phyloP scores from a whole-genome alignment of 2,329 filamentous ascomycete species.

The Xylaria sp. region DNA sequence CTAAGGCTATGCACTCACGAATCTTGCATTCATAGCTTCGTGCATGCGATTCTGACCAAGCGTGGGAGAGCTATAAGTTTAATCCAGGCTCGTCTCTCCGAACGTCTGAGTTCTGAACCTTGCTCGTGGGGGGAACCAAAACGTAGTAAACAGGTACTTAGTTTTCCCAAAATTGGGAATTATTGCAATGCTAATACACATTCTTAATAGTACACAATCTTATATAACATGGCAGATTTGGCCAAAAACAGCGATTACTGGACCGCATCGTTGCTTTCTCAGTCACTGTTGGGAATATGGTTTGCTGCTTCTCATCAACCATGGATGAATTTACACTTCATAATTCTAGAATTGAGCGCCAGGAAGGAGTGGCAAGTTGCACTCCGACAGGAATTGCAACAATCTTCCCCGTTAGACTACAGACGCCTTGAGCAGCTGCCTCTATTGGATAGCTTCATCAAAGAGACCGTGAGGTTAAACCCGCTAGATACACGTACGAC shows the following conservation, averaged over 20 bases:
- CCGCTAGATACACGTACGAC: conserved; percentile 1
- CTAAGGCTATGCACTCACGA: too few relatives aligned
- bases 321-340: conserved; percentile 13
- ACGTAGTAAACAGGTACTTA: too few relatives aligned
- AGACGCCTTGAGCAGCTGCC: background rate
- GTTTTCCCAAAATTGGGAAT: too few relatives aligned
- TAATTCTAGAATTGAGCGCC: conserved; percentile 3
- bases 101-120: too few relatives aligned
- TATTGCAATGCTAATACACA: too few relatives aligned
- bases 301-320: conserved; percentile 6
- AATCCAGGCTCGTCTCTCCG: too few relatives aligned
- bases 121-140: too few relatives aligned
- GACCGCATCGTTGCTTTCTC: background rate
- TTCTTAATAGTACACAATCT: background rate
- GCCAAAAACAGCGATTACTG: background rate
- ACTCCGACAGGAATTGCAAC: background rate
- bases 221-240: background rate
- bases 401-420: background rate
- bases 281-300: background rate
- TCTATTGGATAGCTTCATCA: conserved; percentile 3
- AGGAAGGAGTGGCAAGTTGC: background rate
- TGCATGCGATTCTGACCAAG: too few relatives aligned
- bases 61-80: too few relatives aligned
- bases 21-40: too few relatives aligned
- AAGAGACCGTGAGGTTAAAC: conserved; percentile 6